Conservation (phyloP, 176 grass and related monocot species). For the Elymus sibiricus region DNA sequence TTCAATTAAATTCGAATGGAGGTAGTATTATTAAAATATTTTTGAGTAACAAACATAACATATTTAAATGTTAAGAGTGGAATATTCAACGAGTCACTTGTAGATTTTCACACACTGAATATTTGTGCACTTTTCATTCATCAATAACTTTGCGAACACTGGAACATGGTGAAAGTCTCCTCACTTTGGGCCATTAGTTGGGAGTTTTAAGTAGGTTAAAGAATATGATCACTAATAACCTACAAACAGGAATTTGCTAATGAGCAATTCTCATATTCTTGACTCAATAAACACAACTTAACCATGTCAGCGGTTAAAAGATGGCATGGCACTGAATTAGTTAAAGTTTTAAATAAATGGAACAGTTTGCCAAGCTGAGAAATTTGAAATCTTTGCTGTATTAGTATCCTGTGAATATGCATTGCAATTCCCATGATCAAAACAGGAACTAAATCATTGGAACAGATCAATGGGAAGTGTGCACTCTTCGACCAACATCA, state of each 20-base stretch:
- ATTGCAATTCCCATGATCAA: not conserved
- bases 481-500: not conserved
- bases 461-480: not conserved
- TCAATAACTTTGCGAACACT: not conserved
- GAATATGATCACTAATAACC: not conserved
- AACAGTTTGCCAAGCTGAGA: not conserved
- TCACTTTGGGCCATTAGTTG: not conserved
- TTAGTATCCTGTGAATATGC: not conserved
- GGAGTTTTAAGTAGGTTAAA: not conserved
- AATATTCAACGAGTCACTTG: not conserved
- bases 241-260: not conserved
- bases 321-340: not conserved
- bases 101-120: not conserved
- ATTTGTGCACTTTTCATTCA: not conserved
- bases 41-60: not conserved
- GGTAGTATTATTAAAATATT: not conserved
- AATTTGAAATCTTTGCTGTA: not conserved
- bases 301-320: not conserved
- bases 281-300: not conserved
- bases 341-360: not conserved
- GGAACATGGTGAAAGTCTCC: not conserved
- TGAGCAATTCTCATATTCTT: not conserved
- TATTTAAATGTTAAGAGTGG: not conserved
- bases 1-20: no score
- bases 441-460: not conserved